Conservation (phyloP, 345 rosid species). For the Populus euphratica region DNA sequence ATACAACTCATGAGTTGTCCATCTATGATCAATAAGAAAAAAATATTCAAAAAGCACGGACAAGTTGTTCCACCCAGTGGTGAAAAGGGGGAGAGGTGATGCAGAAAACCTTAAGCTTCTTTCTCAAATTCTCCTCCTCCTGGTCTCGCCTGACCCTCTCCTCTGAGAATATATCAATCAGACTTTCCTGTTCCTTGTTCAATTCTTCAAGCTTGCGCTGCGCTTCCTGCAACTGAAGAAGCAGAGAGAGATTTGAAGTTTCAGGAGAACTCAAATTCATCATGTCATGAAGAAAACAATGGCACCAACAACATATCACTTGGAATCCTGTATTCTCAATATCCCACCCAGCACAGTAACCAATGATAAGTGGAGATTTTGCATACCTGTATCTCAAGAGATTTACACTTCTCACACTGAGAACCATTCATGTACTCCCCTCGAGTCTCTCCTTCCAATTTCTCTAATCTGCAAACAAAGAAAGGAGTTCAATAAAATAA, state of each 20-base stretch:
- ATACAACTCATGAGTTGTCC: background rate
- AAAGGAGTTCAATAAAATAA: background rate
- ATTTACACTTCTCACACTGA: slow-evolving; percentile 43
- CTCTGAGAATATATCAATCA: slow-evolving; percentile 65
- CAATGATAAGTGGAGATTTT: background rate
- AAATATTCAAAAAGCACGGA: background rate
- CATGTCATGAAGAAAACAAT: background rate
- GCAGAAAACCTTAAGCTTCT: slow-evolving; percentile 56
- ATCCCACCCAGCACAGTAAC: background rate
- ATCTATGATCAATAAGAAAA: too few species aligned
- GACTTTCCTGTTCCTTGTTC: slow-evolving; percentile 67
- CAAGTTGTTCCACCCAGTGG: background rate
- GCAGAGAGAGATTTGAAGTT: background rate
- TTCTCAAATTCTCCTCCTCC: slow-evolving; percentile 67
- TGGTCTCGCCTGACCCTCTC: slow-evolving; percentile 66
- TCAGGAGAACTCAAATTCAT: background rate
- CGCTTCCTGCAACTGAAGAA: slow-evolving; percentile 48
- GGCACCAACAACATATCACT: background rate
- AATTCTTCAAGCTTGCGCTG: slow-evolving; percentile 47
- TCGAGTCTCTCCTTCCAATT: slow-evolving; percentile 26
- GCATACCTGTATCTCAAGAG: slow-evolving; percentile 57
- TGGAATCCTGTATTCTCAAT: background rate
- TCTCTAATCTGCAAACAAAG: slow-evolving; percentile 35
- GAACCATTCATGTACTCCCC: slow-evolving; percentile 31
- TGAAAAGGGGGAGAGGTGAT: background rate